Conservation (phyloP, 2,329 filamentous ascomycete genomes). For the Periglandula ipomoeae region DNA sequence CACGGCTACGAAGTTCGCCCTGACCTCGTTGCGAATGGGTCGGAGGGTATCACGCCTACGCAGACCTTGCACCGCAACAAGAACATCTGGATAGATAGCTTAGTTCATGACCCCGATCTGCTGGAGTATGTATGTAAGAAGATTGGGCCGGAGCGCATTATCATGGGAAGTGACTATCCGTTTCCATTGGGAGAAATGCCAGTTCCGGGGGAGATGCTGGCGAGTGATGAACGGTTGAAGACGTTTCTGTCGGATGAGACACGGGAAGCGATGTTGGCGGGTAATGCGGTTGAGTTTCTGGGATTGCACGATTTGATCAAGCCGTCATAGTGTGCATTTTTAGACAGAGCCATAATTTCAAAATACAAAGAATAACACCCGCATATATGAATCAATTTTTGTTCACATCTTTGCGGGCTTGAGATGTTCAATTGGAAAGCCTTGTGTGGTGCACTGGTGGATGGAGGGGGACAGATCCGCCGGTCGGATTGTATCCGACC, state of each 20-base stretch:
- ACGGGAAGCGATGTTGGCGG: background rate
- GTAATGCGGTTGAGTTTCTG: background rate
- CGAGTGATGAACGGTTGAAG: no score
- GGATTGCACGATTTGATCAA: background rate
- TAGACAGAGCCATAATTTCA: background rate
- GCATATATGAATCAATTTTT: no score
- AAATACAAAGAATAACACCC: no score
- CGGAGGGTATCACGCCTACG: no score
- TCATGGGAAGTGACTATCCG: background rate
- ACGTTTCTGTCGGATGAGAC: background rate
- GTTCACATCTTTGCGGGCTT: no score
- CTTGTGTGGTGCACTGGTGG: no score
- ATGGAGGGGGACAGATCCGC: no score
- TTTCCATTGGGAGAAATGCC: background rate
- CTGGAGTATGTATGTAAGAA: background rate
- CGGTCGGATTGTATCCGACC: no score
- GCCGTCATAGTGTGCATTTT: background rate
- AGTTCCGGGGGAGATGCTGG: no score
- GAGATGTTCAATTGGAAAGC: no score
- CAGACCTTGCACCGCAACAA: background rate
- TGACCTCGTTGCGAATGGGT: no score
- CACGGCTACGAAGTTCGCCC: no score
- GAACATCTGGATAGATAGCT: constrained; percentile 1
- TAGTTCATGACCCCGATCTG: constrained; percentile 1
- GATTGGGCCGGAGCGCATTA: background rate